Evolutionary conservation across 257 asterid species (phyloP).

Genomic region (Nicotiana obtusifolia): DNA sequence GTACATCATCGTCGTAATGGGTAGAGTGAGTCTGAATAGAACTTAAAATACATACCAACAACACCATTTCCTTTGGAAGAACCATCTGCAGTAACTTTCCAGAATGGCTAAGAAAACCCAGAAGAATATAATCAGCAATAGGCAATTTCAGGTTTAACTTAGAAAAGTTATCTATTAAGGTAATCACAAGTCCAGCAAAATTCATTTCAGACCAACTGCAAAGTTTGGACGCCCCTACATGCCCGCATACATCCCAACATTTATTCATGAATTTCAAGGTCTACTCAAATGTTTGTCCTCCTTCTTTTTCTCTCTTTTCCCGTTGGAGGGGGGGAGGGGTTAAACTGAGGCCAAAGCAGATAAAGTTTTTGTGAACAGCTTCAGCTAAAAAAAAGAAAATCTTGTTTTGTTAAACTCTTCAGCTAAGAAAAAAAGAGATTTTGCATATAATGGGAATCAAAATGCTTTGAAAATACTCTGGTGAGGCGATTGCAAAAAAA

Average conservation of each 20-base stretch:
- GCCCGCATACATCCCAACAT: neutral
- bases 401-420: neutral
- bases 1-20: conserved; percentile 1
- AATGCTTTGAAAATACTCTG: neutral
- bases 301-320: neutral
- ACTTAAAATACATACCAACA: conserved; percentile 52
- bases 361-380: neutral
- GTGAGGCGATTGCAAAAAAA: too few relatives aligned
- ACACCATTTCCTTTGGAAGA: conserved; percentile 67
- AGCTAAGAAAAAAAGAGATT: neutral
- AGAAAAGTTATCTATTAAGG: neutral
- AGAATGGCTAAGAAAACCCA: conserved; percentile 64
- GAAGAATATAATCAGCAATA: conserved; percentile 9
- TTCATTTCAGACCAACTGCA: neutral
- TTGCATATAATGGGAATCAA: conserved; percentile 6
- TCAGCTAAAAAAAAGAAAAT: neutral
- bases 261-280: neutral
- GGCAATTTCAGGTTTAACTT: conserved; percentile 1
- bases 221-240: neutral
- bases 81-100: conserved; percentile 93
- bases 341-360: neutral
- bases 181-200: neutral
- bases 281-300: neutral
- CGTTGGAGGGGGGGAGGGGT: neutral
- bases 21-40: conserved; percentile 3